phyloP scores from a whole-genome alignment of 139 green algal genomes.

The Nannochloris sp. region DNA sequence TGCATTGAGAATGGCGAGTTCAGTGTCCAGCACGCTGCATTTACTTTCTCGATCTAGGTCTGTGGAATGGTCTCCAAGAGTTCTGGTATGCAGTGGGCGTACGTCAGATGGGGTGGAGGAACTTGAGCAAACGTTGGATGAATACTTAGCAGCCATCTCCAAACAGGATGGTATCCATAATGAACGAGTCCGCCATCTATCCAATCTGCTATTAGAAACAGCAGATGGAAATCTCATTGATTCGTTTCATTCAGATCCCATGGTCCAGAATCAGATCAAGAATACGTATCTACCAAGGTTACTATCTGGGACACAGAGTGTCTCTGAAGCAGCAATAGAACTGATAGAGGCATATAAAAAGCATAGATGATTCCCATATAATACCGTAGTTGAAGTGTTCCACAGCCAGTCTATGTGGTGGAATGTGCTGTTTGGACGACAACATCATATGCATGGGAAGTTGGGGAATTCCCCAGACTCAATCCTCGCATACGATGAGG shows the following conservation, averaged over 20 bases:
- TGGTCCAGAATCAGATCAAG: not conserved
- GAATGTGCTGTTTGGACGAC: too few relatives aligned
- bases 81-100: slow-evolving; percentile 17
- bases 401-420: not conserved
- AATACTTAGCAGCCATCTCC: slow-evolving; percentile 18
- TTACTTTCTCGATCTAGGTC: slow-evolving; percentile 9
- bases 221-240: slow-evolving; percentile 33
- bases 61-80: slow-evolving; percentile 9
- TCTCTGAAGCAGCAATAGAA: slow-evolving; percentile 1
- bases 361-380: not conserved
- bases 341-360: not conserved
- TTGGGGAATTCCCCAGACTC: too few relatives aligned
- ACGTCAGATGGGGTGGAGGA: slow-evolving; percentile 23
- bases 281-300: not conserved
- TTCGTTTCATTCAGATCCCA: slow-evolving; percentile 5
- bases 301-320: not conserved
- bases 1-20: slow-evolving; percentile 18
- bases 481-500: too few relatives aligned
- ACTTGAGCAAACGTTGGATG: slow-evolving; percentile 10
- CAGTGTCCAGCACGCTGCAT: slow-evolving; percentile 19
- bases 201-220: slow-evolving; percentile 18
- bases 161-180: slow-evolving; percentile 14
- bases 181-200: slow-evolving; percentile 1
- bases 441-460: too few relatives aligned
- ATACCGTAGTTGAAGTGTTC: not conserved